phyloP scores from a whole-genome alignment of 1,284 basidiomycete species.

The Phellinidium pouzarii region DNA sequence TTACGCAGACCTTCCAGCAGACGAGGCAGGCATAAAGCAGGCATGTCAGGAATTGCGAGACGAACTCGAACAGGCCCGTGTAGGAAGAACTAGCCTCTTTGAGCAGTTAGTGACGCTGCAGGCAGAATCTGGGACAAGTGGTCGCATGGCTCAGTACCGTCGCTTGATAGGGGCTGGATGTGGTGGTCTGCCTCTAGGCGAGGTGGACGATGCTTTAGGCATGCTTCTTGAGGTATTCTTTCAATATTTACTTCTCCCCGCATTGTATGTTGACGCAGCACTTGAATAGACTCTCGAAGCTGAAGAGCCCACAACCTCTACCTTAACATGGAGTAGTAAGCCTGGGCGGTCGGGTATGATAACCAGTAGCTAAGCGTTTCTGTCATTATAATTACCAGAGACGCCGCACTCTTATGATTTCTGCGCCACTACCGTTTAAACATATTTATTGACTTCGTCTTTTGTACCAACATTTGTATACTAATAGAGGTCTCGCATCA shows the following conservation, averaged over 20 bases:
- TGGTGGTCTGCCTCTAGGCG: constrained; percentile 77
- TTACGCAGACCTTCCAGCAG: constrained; percentile 48
- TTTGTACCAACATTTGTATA: no score
- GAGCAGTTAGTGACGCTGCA: constrained; percentile 73
- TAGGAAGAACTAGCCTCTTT: constrained; percentile 65
- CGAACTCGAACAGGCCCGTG: constrained; percentile 59
- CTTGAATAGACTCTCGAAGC: constrained; percentile 22
- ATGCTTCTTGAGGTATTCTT: constrained; percentile 76
- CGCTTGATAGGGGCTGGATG: constrained; percentile 82
- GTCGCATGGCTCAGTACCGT: constrained; percentile 82
- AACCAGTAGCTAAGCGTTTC: neutral
- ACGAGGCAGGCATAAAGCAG: constrained; percentile 49
- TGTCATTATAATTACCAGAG: no score
- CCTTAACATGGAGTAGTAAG: constrained; percentile 14
- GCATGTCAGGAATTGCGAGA: constrained; percentile 56
- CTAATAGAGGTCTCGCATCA: no score
- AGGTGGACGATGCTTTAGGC: constrained; percentile 79
- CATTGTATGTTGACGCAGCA: neutral
- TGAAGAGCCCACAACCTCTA: constrained; percentile 20
- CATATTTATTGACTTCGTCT: no score
- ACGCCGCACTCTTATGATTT: no score
- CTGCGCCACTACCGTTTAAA: no score
- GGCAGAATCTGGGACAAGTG: constrained; percentile 83
- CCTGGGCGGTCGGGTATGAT: constrained; percentile 2
- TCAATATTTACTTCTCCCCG: neutral